Conservation (phyloP, 176 grass and related monocot species). For the Elaeis guineensis region DNA sequence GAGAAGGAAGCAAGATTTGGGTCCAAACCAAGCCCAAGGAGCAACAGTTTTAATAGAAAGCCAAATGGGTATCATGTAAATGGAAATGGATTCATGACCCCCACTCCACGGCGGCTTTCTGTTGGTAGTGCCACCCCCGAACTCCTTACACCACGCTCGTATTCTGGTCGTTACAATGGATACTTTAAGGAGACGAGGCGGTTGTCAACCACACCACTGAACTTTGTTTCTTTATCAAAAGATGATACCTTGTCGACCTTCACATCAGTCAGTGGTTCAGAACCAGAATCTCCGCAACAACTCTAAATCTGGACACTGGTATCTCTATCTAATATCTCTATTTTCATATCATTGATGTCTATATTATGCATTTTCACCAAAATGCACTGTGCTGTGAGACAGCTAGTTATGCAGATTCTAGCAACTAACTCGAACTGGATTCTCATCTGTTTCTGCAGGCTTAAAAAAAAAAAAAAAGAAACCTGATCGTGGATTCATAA, state of each 20-base stretch:
- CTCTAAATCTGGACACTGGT: too few relatives aligned
- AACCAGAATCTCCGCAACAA: constrained; percentile 61
- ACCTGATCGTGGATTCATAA: too few relatives aligned
- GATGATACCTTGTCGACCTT: constrained; percentile 87
- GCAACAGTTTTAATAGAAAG: constrained; percentile 57
- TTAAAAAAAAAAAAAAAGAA: too few relatives aligned
- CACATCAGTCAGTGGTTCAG: constrained; percentile 93
- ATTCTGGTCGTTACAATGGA: constrained; percentile 58
- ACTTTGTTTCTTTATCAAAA: constrained; percentile 42
- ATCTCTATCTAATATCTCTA: too few relatives aligned
- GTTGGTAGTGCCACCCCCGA: constrained; percentile 71
- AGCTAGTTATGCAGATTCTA: too few relatives aligned
- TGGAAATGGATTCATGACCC: constrained; percentile 78
- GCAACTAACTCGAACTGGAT: too few relatives aligned
- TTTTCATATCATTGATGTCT: too few relatives aligned
- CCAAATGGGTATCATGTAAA: constrained; percentile 42
- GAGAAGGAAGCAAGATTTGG: constrained; percentile 72
- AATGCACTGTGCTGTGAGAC: too few relatives aligned
- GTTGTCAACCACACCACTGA: constrained; percentile 52
- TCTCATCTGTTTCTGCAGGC: too few relatives aligned
- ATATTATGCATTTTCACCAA: too few relatives aligned
- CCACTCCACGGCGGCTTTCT: constrained; percentile 49
- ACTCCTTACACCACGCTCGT: constrained; percentile 76
- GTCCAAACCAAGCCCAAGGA: constrained; percentile 55
- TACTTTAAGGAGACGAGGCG: constrained; percentile 58